Percentiles rank a stretch among this genome's conserved stretches.
Evolutionary conservation across 257 asterid genomes (phyloP).

Genomic region (Cordia subcordata): DNA sequence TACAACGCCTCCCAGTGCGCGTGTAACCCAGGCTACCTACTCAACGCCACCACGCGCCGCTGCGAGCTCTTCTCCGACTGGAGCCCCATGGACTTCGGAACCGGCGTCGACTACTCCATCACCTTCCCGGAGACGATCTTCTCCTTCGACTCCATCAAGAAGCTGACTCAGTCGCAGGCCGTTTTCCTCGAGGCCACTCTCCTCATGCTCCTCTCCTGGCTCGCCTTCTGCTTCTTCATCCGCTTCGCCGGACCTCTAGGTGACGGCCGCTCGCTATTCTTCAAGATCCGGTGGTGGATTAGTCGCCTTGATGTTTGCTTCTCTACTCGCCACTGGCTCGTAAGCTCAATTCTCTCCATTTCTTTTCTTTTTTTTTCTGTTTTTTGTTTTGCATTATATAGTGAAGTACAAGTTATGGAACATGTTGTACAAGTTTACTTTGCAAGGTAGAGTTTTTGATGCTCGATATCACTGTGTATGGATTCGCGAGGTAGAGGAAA

Average conservation of each 20-base stretch:
- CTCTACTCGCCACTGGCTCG: conserved; percentile 87
- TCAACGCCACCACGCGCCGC: conserved; percentile 29
- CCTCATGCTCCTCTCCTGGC: conserved; percentile 58
- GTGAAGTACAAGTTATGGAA: background rate
- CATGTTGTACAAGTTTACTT: too few relatives aligned
- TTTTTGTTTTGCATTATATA: background rate
- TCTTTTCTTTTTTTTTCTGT: background rate
- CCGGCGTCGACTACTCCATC: conserved; percentile 64
- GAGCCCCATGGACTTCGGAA: conserved; percentile 35
- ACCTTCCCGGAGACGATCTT: conserved; percentile 61
- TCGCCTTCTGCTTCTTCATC: conserved; percentile 58
- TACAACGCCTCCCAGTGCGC: conserved; percentile 61
- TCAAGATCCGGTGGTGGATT: conserved; percentile 88
- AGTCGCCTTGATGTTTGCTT: conserved; percentile 84
- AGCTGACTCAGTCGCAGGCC: conserved; percentile 87
- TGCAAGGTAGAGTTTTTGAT: too few relatives aligned
- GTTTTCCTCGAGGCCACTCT: conserved; percentile 85
- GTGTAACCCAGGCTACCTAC: conserved; percentile 73
- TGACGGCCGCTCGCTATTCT: conserved; percentile 67
- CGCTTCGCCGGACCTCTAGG: conserved; percentile 52
- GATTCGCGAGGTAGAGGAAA: too few relatives aligned
- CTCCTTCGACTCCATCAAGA: conserved; percentile 67
- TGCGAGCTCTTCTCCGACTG: conserved; percentile 44
- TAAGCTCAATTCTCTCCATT: conserved; percentile 15
- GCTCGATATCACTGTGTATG: too few relatives aligned